Percentiles rank a stretch among this genome's conserved stretches.
Evolutionary conservation across 2,329 filamentous ascomycete species (phyloP).

Genomic region (Knufia petricola): DNA sequence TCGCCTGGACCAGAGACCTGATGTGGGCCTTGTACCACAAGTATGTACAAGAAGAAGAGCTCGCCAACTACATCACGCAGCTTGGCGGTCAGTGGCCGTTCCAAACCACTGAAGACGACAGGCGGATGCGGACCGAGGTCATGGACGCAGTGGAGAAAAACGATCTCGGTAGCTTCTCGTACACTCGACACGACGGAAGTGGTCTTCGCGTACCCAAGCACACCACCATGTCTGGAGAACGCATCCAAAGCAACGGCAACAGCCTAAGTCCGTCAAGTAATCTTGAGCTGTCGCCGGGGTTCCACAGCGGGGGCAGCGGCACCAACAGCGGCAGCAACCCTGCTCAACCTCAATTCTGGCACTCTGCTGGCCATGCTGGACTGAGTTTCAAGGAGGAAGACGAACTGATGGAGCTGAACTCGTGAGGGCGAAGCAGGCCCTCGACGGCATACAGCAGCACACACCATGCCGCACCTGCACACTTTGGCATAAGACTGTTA

Average conservation of each 20-base stretch:
- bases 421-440: background rate
- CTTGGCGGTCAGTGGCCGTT: constrained; percentile 70
- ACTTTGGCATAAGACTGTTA: background rate
- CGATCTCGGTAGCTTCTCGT: constrained; percentile 63
- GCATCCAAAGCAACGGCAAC: constrained; percentile 42
- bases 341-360: constrained; percentile 46
- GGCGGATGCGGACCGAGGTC: constrained; percentile 88
- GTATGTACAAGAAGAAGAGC: constrained; percentile 77
- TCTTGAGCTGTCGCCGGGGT: constrained; percentile 56
- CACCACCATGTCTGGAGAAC: constrained; percentile 81
- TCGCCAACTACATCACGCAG: constrained; percentile 63
- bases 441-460: background rate
- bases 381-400: constrained; percentile 89
- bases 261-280: constrained; percentile 48
- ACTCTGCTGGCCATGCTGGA: constrained; percentile 42
- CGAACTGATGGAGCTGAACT: constrained; percentile 63
- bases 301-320: constrained; percentile 62
- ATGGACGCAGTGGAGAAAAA: constrained; percentile 79
- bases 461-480: too few relatives aligned
- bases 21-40: constrained; percentile 95
- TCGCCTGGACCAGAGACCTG: constrained; percentile 92
- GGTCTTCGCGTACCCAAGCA: constrained; percentile 86
- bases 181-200: constrained; percentile 72
- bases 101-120: constrained; percentile 80
- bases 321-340: constrained; percentile 35